phyloP scores from a whole-genome alignment of 306 rosid genomes.

The Comarum palustre region DNA sequence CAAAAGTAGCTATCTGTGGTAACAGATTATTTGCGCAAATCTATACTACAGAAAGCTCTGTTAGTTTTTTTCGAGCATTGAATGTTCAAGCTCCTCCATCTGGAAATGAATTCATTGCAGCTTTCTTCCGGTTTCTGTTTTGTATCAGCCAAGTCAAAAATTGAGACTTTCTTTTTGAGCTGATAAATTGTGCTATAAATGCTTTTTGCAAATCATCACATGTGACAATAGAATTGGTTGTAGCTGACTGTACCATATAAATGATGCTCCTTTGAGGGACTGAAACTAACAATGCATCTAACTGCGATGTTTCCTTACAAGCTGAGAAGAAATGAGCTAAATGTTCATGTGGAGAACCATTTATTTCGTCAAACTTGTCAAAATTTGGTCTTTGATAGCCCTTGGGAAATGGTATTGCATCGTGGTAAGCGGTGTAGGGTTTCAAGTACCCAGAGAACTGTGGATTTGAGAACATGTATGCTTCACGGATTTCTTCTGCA shows the following conservation, averaged over 20 bases:
- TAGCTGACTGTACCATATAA: not conserved
- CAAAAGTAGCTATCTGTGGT: not conserved
- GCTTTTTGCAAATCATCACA: not conserved
- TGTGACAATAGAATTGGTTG: not conserved
- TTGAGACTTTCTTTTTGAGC: not conserved
- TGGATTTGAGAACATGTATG: not conserved
- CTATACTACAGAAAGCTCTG: not conserved
- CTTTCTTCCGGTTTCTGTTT: not conserved
- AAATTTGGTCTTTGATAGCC: not conserved
- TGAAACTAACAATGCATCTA: not conserved
- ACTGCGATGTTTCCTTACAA: not conserved
- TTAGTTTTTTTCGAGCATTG: not conserved
- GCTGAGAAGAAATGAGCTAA: not conserved
- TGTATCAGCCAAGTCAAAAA: not conserved
- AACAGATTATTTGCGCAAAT: not conserved
- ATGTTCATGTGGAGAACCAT: not conserved
- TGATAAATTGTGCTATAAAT: not conserved
- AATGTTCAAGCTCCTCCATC: not conserved
- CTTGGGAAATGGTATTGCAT: not conserved
- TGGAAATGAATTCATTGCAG: not conserved
- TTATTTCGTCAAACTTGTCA: not conserved
- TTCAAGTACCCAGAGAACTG: not conserved
- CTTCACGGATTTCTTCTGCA: no score
- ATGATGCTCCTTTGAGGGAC: not conserved
- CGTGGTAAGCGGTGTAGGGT: not conserved